These are phyloP conservation scores for Leptodermis oblonga DNA, from an alignment of 257 asterid species.

Conservation along the genomic window DNA sequence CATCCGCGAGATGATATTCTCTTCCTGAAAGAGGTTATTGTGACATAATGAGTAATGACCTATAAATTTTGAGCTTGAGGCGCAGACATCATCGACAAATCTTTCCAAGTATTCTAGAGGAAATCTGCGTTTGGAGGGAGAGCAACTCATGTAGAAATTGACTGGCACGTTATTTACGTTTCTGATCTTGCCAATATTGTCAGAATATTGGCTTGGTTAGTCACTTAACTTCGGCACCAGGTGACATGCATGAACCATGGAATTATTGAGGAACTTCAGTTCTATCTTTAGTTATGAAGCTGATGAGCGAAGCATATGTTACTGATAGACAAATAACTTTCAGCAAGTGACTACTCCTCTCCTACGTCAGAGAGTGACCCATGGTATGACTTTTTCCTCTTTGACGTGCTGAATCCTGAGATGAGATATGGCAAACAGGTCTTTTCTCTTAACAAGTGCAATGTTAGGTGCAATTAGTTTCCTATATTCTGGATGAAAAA, in stretches of 20 bases:
- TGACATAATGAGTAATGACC: constrained; percentile 20
- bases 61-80: not conserved
- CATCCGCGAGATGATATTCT: constrained; percentile 87
- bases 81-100: not conserved
- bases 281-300: not conserved
- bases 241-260: constrained; percentile 5
- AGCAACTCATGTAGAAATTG: constrained; percentile 3
- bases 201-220: not conserved
- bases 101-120: not conserved
- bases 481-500: not conserved
- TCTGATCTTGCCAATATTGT: not conserved
- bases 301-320: not conserved
- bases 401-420: not conserved
- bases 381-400: not conserved
- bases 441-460: not conserved
- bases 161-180: not conserved
- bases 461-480: not conserved
- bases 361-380: not conserved
- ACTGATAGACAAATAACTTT: not conserved
- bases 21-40: constrained; percentile 56
- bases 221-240: constrained; percentile 1
- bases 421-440: not conserved
- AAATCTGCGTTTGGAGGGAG: not conserved
- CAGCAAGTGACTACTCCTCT: not conserved
- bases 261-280: not conserved